Base-by-base conservation (phyloP, 176 grass and related monocot genomes). In the Lolium multiflorum region DNA sequence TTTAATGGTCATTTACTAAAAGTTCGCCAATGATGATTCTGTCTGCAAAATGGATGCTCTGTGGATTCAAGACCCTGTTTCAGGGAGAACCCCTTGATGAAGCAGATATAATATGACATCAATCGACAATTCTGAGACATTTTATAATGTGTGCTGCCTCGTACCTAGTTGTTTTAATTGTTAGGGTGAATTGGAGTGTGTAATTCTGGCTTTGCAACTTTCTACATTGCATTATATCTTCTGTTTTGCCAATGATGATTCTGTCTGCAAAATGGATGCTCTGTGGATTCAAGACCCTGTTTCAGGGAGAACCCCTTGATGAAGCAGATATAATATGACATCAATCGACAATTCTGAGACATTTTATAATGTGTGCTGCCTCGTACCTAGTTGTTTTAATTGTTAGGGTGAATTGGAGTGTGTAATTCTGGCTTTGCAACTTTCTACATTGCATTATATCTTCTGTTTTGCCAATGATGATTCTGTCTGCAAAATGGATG, bases 401-500 rank as follows among this genome's bases (percentile, higher is more conserved):
- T 11, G 41, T 15, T 14, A 47, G 5, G n/a, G 5, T 15, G 5
- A 24, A 14, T 73, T 14, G n/a, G 4, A 5, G 13, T 16, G 5
- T 67, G 13, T 20, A 11, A 1, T 28, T 75, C 7, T 16, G 21
- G 24, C 17, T 15, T 28, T 26, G 21, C 6, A 26, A 4, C 72
- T 28, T 4, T 28, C 6, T 74, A 1, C 4, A 3, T 17, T 17
- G 7, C 22, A 3, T 49, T 11, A 1, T 72, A 14, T 6, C 11
- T 22, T 63, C 0, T 17, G 9, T 11, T n/a, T 20, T 85, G 41
- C 44, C 11, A 5, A 2, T 73, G 81, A 89, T 80, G 81, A 87
- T 94, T 71, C 10, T 91, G 84, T 89, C 87, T 89, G 92, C 84
- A 89, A 87, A 87, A 89, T 89, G 81, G 81, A 91, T 91, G 58